Evolutionary conservation across 1,284 basidiomycete genomes (phyloP).

Genomic region (Cerioporus squamosus): DNA sequence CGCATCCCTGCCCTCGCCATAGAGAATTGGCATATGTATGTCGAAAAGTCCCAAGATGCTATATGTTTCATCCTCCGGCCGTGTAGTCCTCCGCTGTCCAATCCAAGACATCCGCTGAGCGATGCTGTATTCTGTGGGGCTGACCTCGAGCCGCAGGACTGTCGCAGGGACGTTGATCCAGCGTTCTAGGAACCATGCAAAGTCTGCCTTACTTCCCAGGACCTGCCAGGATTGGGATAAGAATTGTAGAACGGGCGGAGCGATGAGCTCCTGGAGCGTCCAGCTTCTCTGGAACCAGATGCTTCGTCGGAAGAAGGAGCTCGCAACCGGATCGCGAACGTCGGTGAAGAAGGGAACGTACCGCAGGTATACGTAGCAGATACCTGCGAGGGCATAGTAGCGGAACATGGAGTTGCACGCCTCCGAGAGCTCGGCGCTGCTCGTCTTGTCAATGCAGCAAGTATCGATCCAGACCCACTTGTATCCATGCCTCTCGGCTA

Average conservation of each 20-base stretch:
- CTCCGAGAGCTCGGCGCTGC: slow-evolving; percentile 10
- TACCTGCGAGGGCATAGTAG: neutral
- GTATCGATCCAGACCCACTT: slow-evolving; percentile 11
- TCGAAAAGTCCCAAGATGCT: slow-evolving; percentile 5
- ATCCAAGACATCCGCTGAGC: slow-evolving; percentile 6
- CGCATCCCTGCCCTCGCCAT: slow-evolving; percentile 2
- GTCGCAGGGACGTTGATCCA: neutral
- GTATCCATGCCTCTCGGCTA: slow-evolving; percentile 2
- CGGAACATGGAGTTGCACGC: slow-evolving; percentile 8
- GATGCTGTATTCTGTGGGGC: neutral
- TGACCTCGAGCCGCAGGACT: neutral
- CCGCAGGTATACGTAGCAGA: slow-evolving; percentile 3
- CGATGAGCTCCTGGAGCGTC: neutral
- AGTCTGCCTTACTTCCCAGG: neutral
- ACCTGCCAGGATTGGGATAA: neutral
- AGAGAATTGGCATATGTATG: slow-evolving; percentile 5
- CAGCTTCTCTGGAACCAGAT: neutral
- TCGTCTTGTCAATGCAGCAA: slow-evolving; percentile 5
- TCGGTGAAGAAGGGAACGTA: too few species aligned
- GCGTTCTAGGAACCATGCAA: neutral
- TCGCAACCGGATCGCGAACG: too few species aligned
- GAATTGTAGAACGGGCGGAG: neutral
- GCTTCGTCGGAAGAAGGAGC: neutral
- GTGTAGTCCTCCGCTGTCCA: neutral
- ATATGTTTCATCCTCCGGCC: neutral